Evolutionary conservation across 805 yeast genomes (phyloP).

Genomic region (Saccharomycopsis synnaedendra): DNA sequence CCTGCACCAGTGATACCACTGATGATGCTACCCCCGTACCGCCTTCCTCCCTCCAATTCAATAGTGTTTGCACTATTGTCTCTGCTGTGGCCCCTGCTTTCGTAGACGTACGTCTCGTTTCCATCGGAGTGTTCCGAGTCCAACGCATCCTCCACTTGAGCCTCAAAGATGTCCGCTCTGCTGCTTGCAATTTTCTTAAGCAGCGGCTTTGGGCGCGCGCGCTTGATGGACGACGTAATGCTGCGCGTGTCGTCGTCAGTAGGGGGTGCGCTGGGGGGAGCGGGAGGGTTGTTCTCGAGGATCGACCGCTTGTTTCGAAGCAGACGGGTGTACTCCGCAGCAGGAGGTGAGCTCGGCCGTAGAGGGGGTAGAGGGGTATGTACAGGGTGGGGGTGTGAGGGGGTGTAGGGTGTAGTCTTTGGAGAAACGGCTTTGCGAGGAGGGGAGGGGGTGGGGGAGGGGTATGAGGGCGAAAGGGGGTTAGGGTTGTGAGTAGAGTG

Average conservation of each 20-base stretch:
- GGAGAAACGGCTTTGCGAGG: not conserved
- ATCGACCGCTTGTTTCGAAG: slow-evolving; percentile 15
- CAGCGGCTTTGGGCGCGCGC: slow-evolving; percentile 7
- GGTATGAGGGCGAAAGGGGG: too few relatives aligned
- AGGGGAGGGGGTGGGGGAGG: not conserved
- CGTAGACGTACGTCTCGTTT: slow-evolving; percentile 96
- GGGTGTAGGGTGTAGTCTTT: not conserved
- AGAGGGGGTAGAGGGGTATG: not conserved
- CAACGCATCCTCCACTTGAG: slow-evolving; percentile 87
- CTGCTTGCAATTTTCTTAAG: slow-evolving; percentile 43
- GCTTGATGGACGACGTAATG: slow-evolving; percentile 11
- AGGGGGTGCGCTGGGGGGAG: slow-evolving; percentile 1
- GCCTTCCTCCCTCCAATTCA: slow-evolving; percentile 1
- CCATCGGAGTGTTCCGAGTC: slow-evolving; percentile 81
- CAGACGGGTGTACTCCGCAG: slow-evolving; percentile 12
- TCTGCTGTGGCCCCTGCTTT: slow-evolving; percentile 26
- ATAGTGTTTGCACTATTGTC: slow-evolving; percentile 14
- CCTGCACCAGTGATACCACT: not conserved
- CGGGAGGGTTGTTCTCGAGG: slow-evolving; percentile 7
- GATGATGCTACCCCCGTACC: not conserved
- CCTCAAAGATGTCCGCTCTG: slow-evolving; percentile 89
- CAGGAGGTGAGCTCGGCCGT: not conserved
- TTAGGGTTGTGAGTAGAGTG: too few relatives aligned
- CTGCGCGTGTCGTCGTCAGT: slow-evolving; percentile 13
- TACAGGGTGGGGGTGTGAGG: too few relatives aligned